phyloP scores from a whole-genome alignment of 2,329 filamentous ascomycete genomes.

The Aureobasidium sp. region DNA sequence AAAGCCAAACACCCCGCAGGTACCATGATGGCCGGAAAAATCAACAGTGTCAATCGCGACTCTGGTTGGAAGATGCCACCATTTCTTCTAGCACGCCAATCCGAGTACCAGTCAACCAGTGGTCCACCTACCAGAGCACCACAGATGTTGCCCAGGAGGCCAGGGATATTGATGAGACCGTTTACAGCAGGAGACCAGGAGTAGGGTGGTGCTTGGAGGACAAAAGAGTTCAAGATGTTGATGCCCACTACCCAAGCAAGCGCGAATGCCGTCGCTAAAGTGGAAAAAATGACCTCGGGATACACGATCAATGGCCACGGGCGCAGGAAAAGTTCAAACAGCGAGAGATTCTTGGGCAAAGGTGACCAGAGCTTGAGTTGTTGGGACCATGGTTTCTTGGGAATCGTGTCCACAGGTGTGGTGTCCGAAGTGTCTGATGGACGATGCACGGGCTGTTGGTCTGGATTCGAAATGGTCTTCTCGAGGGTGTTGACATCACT shows the following conservation, averaged over 20 bases:
- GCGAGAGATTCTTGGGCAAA: constrained; percentile 25
- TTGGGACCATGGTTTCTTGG: constrained; percentile 31
- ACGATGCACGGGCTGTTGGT: constrained; percentile 16
- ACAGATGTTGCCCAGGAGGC: constrained; percentile 37
- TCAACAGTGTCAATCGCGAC: constrained; percentile 35
- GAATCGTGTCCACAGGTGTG: constrained; percentile 13
- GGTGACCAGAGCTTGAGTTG: constrained; percentile 31
- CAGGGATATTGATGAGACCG: constrained; percentile 36
- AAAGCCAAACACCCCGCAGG: constrained; percentile 39
- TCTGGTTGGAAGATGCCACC: constrained; percentile 42
- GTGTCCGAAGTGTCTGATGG: not conserved
- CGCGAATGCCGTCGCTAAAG: constrained; percentile 33
- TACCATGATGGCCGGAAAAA: constrained; percentile 37
- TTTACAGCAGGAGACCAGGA: constrained; percentile 31
- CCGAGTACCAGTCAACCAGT: constrained; percentile 38
- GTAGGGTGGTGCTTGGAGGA: constrained; percentile 36
- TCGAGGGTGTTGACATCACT: constrained; percentile 12
- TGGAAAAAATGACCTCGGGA: constrained; percentile 32
- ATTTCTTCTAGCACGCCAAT: constrained; percentile 35
- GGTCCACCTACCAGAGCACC: constrained; percentile 39
- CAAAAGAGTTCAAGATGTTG: constrained; percentile 34
- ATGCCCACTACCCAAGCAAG: constrained; percentile 34
- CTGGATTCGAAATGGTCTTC: constrained; percentile 16
- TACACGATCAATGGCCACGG: constrained; percentile 33
- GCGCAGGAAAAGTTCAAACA: constrained; percentile 31